Base-by-base conservation (phyloP, 208 protist species). In the Trypanosoma lewisi region DNA sequence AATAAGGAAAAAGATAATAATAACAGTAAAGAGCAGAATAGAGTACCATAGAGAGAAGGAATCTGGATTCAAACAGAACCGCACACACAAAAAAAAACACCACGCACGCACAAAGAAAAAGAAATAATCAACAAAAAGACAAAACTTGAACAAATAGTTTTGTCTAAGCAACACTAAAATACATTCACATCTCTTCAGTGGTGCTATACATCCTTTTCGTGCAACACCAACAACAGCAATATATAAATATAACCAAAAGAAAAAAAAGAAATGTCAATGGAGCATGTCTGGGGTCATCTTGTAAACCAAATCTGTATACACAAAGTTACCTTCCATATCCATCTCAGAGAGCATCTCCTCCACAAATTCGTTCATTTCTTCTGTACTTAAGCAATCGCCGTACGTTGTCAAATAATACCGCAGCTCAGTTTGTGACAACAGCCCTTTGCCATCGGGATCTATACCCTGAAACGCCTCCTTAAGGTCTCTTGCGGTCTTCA, bases 371-470 rank as follows among this genome's bases (percentile, higher is more conserved):
- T 97, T 94, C 72, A 96, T 85, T 57, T 98, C 96, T 30, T 97
- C 90, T 25, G 74, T 66, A 11, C 80, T 88, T 14, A 99, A 77
- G 27, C 80, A 81, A 55, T 99, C 96, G 12, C 97, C 97, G 41
- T 98, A 54, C 8, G 94, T 96, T 4, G 91, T 97, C 61, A 99
- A 86, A 51, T 98, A 84, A 64, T 89, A 92, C 41, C 94, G 85
- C 33, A 99, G 83, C 70, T 98, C 95, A 63, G 90, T 82, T n/a
- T 88, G 86, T 8, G 87, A 75, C 59, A 99, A 90, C 31, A 86
- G 82, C 25, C 97, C 97, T 50, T 91, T 89, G 9, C 88, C 82
- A 39, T 98, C 90, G 11, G 87, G 80, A 78, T 99, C 97, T 61
- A 99, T 97, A 23, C 91, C 80, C 5, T 81, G 64, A 81, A 98